Evolutionary conservation across 2,329 filamentous ascomycete species (phyloP).

Genomic region (Pyrenochaeta sp.): DNA sequence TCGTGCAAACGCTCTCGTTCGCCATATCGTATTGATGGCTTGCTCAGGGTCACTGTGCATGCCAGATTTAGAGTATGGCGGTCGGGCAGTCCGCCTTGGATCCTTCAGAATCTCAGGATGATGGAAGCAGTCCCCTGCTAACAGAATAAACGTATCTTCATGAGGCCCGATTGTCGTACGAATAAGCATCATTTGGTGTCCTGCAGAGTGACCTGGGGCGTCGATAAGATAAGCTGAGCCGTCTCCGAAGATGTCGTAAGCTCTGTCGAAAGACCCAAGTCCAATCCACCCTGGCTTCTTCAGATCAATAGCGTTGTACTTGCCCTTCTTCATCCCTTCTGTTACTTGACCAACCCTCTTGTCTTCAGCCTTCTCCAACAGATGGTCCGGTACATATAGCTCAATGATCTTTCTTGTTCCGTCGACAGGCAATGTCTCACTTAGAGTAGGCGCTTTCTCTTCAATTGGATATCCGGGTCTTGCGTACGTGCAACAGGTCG

Average conservation of each 20-base stretch:
- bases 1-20: conserved; percentile 30
- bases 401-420: conserved; percentile 55
- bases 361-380: conserved; percentile 29
- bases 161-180: conserved; percentile 22
- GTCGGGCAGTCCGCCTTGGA: conserved; percentile 36
- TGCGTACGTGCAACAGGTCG: conserved; percentile 42
- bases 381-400: conserved; percentile 39
- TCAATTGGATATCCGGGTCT: conserved; percentile 40
- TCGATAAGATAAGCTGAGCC: conserved; percentile 60
- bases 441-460: conserved; percentile 40
- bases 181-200: conserved; percentile 57
- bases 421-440: conserved; percentile 53
- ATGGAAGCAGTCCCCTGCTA: conserved; percentile 45
- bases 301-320: conserved; percentile 39
- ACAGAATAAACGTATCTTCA: conserved; percentile 34
- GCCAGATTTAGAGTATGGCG: conserved; percentile 33
- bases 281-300: conserved; percentile 48
- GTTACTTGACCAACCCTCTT: conserved; percentile 35
- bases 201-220: conserved; percentile 61
- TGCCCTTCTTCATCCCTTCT: conserved; percentile 29
- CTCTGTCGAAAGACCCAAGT: conserved; percentile 53
- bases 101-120: conserved; percentile 38
- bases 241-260: conserved; percentile 60
- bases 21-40: conserved; percentile 37
- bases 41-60: conserved; percentile 42